These are phyloP conservation scores for Solanum habrochaites DNA, from an alignment of 257 asterid species.

Conservation along the genomic window DNA sequence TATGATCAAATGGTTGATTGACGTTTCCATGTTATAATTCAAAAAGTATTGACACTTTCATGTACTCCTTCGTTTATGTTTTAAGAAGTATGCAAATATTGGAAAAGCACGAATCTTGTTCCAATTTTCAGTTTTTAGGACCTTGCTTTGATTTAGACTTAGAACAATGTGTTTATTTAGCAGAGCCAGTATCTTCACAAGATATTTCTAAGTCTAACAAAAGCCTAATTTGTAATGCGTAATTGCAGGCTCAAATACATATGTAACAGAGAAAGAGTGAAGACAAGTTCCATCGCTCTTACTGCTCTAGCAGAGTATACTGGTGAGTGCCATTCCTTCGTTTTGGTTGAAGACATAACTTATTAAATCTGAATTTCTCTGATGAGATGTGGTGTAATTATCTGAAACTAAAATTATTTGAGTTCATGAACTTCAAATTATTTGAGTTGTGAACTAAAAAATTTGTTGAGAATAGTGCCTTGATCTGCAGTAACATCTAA, in stretches of 20 bases:
- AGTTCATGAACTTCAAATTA: background rate
- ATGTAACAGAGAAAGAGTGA: slow-evolving; percentile 71
- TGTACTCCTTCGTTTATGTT: background rate
- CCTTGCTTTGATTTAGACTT: background rate
- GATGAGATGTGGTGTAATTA: background rate
- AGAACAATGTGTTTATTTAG: background rate
- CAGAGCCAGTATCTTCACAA: background rate
- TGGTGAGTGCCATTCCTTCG: slow-evolving; percentile 31
- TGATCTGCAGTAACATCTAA: background rate
- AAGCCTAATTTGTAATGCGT: background rate
- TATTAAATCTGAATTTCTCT: background rate
- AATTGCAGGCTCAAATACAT: slow-evolving; percentile 77
- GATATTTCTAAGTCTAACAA: background rate
- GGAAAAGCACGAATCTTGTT: background rate
- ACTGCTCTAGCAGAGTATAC: slow-evolving; percentile 75
- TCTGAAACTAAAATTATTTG: background rate
- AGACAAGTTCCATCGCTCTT: slow-evolving; percentile 65
- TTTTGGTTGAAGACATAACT: background rate
- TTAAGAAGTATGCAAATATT: background rate
- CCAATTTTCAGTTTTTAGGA: background rate
- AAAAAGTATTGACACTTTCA: background rate
- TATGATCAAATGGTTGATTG: background rate
- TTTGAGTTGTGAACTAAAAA: background rate
- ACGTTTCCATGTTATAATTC: background rate
- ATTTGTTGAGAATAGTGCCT: background rate